phyloP scores from a whole-genome alignment of 2,329 filamentous ascomycete genomes.

The Nemania diffusa region DNA sequence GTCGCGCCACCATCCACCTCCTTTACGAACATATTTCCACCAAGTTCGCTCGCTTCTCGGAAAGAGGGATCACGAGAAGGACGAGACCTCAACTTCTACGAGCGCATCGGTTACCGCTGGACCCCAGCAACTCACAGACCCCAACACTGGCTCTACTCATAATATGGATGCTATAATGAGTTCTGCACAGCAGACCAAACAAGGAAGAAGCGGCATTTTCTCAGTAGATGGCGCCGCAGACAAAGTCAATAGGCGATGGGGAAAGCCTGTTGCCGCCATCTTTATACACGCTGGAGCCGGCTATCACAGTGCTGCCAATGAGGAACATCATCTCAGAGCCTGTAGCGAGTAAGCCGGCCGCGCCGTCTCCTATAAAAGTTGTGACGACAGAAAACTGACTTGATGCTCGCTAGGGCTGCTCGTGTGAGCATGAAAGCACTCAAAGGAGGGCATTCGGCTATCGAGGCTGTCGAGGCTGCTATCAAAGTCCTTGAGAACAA shows the following conservation, averaged over 20 bases:
- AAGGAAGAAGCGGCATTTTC: constrained; percentile 16
- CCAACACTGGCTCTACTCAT: neutral
- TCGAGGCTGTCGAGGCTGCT: constrained; percentile 90
- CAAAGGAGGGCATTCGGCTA: constrained; percentile 78
- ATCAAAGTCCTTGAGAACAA: constrained; percentile 89
- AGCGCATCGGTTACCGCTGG: neutral
- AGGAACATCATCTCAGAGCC: constrained; percentile 82
- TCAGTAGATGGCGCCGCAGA: constrained; percentile 56
- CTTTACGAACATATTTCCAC: constrained; percentile 27
- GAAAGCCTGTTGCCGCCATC: constrained; percentile 68
- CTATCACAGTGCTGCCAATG: constrained; percentile 89
- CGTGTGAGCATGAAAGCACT: constrained; percentile 84
- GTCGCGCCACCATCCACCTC: constrained; percentile 9
- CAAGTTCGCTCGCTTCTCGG: constrained; percentile 28
- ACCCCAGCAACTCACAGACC: neutral
- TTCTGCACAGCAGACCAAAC: neutral
- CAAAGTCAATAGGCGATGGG: constrained; percentile 49
- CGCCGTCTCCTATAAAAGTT: neutral
- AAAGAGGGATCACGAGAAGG: constrained; percentile 27
- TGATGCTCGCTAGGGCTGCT: constrained; percentile 72
- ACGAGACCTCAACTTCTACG: neutral
- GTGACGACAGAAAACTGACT: constrained; percentile 20
- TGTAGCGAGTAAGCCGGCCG: constrained; percentile 80
- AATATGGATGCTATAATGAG: neutral
- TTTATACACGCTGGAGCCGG: constrained; percentile 97